These are phyloP conservation scores for Stevia rebaudiana DNA, from an alignment of 140 eudicot genomes.

Conservation along the genomic window DNA sequence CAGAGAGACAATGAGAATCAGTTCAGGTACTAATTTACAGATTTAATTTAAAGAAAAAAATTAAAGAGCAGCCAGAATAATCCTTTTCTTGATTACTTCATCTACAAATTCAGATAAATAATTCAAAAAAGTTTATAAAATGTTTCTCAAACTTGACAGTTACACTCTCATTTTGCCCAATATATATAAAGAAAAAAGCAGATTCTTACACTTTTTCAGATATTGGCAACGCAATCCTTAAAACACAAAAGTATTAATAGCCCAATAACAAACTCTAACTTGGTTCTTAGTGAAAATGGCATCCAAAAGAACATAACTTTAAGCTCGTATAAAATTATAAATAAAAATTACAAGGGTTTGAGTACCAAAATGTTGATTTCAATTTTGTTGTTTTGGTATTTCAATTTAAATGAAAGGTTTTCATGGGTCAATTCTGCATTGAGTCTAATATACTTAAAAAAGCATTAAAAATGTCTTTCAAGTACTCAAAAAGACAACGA, in stretches of 20 bases:
- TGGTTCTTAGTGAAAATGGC: constrained; percentile 7
- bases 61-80: constrained; percentile 33
- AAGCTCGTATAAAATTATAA: constrained; percentile 3
- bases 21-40: constrained; percentile 8
- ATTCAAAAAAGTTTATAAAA: constrained; percentile 10
- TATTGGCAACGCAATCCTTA: constrained; percentile 35
- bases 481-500: background rate
- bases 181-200: constrained; percentile 14
- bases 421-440: background rate
- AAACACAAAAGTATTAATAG: constrained; percentile 31
- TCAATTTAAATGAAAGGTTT: background rate
- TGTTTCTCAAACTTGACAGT: constrained; percentile 27
- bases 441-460: background rate
- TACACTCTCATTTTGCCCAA: constrained; percentile 26
- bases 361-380: background rate
- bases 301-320: constrained; percentile 23
- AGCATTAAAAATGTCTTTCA: background rate
- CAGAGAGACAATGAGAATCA: constrained; percentile 28
- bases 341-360: background rate
- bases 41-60: background rate
- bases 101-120: constrained; percentile 24
- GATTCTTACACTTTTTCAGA: constrained; percentile 22
- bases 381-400: background rate
- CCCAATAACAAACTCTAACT: constrained; percentile 24
- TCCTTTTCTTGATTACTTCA: constrained; percentile 33